Evolutionary conservation across 345 rosid species (phyloP).

Genomic region (Salix udensis): DNA sequence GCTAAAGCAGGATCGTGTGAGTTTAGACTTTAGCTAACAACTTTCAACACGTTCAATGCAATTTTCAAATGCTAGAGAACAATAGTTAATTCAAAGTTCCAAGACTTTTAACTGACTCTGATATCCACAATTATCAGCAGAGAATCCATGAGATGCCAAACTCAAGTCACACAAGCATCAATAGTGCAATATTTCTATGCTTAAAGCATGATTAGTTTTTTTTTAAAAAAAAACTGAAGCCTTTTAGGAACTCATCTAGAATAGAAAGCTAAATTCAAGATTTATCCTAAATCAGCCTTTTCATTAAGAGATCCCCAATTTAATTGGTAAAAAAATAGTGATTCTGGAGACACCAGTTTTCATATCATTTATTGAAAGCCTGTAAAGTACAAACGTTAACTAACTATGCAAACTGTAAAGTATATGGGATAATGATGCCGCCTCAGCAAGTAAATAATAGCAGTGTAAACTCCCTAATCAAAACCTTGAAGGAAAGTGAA

Average conservation of each 20-base stretch:
- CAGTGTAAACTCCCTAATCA: background rate
- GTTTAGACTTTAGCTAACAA: background rate
- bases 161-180: background rate
- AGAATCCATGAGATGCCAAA: background rate
- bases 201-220: background rate
- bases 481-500: constrained; percentile 4
- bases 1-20: background rate
- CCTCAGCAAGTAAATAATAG: constrained; percentile 9
- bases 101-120: background rate
- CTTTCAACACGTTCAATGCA: background rate
- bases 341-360: constrained; percentile 5
- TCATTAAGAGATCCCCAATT: background rate
- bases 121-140: background rate
- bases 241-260: background rate
- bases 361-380: constrained; percentile 14
- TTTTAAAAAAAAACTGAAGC: background rate
- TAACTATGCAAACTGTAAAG: constrained; percentile 7
- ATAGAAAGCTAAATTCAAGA: background rate
- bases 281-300: background rate
- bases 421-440: background rate
- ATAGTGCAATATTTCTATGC: background rate
- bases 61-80: background rate
- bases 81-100: background rate
- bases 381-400: background rate
- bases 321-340: background rate